Percentiles rank a stretch among this genome's conserved stretches.
Conservation (phyloP, 257 asterid species). For the Ligustrum vulgare region DNA sequence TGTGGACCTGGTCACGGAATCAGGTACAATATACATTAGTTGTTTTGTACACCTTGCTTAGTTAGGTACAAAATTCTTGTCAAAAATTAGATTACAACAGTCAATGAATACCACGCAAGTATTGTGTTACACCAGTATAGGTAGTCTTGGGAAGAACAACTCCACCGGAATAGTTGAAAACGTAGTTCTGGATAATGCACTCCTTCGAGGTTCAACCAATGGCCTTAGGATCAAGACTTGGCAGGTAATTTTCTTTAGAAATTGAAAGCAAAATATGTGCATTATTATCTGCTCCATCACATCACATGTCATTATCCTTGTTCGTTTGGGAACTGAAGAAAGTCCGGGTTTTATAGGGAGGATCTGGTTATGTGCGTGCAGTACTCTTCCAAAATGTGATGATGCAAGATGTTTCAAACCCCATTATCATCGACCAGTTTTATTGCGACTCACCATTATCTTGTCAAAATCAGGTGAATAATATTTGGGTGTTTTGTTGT, state of each 20-base stretch:
- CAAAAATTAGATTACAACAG: neutral
- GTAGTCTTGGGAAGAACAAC: slow-evolving; percentile 94
- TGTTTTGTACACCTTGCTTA: neutral
- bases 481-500: neutral
- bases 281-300: too few relatives aligned
- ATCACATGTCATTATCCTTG: too few relatives aligned
- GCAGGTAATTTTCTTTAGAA: slow-evolving; percentile 65
- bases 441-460: slow-evolving; percentile 80
- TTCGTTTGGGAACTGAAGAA: neutral
- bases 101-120: neutral
- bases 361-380: slow-evolving; percentile 72
- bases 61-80: neutral
- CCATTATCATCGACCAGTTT: slow-evolving; percentile 89
- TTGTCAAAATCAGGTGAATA: slow-evolving; percentile 75
- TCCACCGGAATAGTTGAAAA: slow-evolving; percentile 72
- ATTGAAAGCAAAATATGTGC: too few relatives aligned
- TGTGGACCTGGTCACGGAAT: slow-evolving; percentile 99
- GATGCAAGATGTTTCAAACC: slow-evolving; percentile 83
- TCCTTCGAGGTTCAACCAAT: slow-evolving; percentile 62
- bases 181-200: slow-evolving; percentile 66
- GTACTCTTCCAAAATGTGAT: slow-evolving; percentile 66
- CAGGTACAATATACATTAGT: slow-evolving; percentile 45
- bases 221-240: slow-evolving; percentile 96
- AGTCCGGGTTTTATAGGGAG: slow-evolving; percentile 57
- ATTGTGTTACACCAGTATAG: slow-evolving; percentile 59